Base-by-base conservation (phyloP, 805 yeast genomes). In the Candida xyloterini region DNA sequence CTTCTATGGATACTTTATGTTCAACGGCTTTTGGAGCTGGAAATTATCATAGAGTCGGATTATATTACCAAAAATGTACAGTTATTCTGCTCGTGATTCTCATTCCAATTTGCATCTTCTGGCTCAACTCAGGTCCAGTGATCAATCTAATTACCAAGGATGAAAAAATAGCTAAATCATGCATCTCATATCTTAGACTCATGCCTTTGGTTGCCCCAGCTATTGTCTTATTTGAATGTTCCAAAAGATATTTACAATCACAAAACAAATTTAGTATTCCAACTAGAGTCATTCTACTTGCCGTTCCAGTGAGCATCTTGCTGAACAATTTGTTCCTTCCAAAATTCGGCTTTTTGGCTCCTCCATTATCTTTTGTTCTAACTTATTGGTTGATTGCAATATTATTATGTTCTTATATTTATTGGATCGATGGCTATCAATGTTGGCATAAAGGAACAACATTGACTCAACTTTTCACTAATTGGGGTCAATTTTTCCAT, bases 221-320 rank as follows among this genome's bases (percentile, higher is more conserved):
- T 0, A 78, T 75, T 54, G 76, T 79, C 13, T 49, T 82, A 3
- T 76, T 74, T 47, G 93, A 84, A 60, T 78, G 80, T 55, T 79
- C 81, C 31, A 83, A 84, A 57, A 76, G 84, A 57, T 84, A 71
- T 52, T 66, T 84, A 47, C 91, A 84, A 57, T 76, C 86, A 36
- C 91, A 84, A 65, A 84, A 83, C 36, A 74, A 81, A 22, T 84
- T 83, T 60, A 83, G 80, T 53, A 86, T 88, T 1, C 81, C 87
- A 6, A 83, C 90, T 0, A 74, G 78, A 47, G 81, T 81, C 16
- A 66, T 81, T 18, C 54, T 75, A 11, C 50, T 81, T 21, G 80
- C 85, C 48, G 83, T 87, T 3, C 89, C 90, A 4, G 55, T 82
- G 43, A 79, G 82, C 47, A 77, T 81, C 0, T 45, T 73, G 26